These are phyloP conservation scores for Ogataea methanolica DNA, from an alignment of 805 yeast genomes.

Conservation along the genomic window DNA sequence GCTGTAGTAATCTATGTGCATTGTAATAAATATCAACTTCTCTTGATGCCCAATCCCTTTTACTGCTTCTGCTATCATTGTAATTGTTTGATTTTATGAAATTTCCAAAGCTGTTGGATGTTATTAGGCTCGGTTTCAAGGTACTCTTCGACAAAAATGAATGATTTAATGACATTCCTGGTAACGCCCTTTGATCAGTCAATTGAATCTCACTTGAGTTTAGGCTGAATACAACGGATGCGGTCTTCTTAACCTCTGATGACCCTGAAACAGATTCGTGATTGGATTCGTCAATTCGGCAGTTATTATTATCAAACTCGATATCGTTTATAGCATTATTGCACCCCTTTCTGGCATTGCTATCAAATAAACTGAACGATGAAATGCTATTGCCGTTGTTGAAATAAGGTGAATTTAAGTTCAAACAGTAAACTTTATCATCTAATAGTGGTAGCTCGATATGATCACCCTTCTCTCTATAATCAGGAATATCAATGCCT, in stretches of 20 bases:
- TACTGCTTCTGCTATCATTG: neutral
- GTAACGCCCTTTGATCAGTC: slow-evolving; percentile 23
- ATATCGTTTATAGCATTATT: no score
- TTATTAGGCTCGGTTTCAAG: neutral
- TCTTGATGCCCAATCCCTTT: slow-evolving; percentile 49
- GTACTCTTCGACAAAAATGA: slow-evolving; percentile 2
- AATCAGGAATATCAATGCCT: slow-evolving; percentile 21
- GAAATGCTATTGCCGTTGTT: neutral
- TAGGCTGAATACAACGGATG: slow-evolving; percentile 9
- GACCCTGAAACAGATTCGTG: neutral
- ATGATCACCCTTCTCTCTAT: slow-evolving; percentile 16
- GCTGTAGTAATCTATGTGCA: slow-evolving; percentile 34
- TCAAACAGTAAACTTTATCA: slow-evolving; percentile 4
- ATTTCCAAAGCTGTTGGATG: neutral
- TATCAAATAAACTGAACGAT: no score
- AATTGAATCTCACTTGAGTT: slow-evolving; percentile 18
- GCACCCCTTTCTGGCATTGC: no score
- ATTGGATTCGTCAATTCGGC: neutral
- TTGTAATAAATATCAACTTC: slow-evolving; percentile 54
- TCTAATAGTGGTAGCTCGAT: slow-evolving; percentile 17
- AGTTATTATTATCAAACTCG: no score
- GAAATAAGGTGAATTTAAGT: neutral
- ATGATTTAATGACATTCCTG: slow-evolving; percentile 14
- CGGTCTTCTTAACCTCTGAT: neutral
- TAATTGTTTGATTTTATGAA: slow-evolving; percentile 7